Percentiles rank a stretch among this genome's conserved stretches.
These are phyloP conservation scores for Yarrowia divulgata DNA, from an alignment of 805 yeast genomes.

Conservation along the genomic window DNA sequence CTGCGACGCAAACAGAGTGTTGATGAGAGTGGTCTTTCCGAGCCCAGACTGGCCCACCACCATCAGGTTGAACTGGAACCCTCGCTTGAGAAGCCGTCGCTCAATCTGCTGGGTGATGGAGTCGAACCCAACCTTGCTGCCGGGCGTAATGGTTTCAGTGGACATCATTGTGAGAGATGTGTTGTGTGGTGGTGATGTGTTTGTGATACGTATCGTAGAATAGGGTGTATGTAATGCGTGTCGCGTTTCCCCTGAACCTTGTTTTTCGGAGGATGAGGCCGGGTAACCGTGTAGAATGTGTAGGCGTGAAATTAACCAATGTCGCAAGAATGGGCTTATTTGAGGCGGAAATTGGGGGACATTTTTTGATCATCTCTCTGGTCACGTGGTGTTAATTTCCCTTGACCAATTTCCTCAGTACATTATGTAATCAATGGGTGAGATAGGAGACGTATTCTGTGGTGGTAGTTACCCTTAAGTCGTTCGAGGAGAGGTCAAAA, in stretches of 20 bases:
- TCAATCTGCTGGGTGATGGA: slow-evolving; percentile 96
- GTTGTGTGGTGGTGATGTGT: slow-evolving; percentile 17
- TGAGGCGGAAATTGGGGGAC: background rate
- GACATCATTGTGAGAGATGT: slow-evolving; percentile 2
- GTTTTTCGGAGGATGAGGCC: background rate
- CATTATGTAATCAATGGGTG: background rate
- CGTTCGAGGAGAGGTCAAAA: too few relatives aligned
- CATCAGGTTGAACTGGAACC: slow-evolving; percentile 94
- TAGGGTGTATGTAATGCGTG: slow-evolving; percentile 33
- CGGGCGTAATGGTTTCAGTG: slow-evolving; percentile 58
- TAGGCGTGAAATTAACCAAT: background rate
- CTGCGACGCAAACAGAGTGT: slow-evolving; percentile 86
- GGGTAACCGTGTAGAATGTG: slow-evolving; percentile 11
- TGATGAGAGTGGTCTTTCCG: slow-evolving; percentile 91
- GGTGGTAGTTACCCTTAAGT: too few relatives aligned
- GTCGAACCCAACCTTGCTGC: slow-evolving; percentile 92
- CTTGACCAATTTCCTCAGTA: too few relatives aligned
- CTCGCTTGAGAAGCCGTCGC: slow-evolving; percentile 86
- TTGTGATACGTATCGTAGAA: slow-evolving; percentile 15
- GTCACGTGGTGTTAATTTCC: background rate
- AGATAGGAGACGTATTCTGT: too few relatives aligned
- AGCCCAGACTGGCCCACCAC: slow-evolving; percentile 90
- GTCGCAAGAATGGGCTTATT: background rate
- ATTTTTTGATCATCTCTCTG: background rate
- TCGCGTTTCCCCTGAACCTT: slow-evolving; percentile 35